Base-by-base conservation (phyloP, 1,284 basidiomycete species). In the Cutaneotrichosporon dermatis region DNA sequence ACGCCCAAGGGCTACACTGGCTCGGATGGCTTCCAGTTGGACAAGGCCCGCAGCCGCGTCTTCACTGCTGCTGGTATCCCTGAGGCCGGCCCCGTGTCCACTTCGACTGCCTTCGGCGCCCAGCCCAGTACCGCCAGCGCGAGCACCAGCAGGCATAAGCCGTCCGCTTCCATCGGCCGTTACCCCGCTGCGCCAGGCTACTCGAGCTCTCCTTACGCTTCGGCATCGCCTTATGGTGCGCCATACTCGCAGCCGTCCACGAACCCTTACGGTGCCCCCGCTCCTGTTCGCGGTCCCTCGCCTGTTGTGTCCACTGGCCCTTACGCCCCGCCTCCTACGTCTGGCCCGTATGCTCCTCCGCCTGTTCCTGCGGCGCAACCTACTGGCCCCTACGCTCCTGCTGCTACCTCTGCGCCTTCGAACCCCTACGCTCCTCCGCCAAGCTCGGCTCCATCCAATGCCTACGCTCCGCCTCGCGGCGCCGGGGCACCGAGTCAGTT, bases 1-100 rank as follows among this genome's bases (percentile, higher is more conserved):
- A 92, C 88, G 1, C 95, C 96, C 1, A 70, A 80, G 12, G 87
- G 87, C 60, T 98, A 96, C 77, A 83, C 84, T 46, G 87, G 87
- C 12, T 80, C 81, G 3, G 81, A 80, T 6, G 76, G 81, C 13
- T 75, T 77, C 12, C 64, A 80, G 46, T 82, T 88, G 65, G 81
- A 81, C 25, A 83, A 83, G 46, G 86, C 86, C 39, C 82, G 88
- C 60, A 85, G 82, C 58, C 80, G 65, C 63, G 73, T 67, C 66
- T 74, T 59, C 58, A 61, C 58, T 11, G 75, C 73, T 25, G 71
- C 72, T 5, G 72, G 69, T 7, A 45, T 67, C 12, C 40, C 54
- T 34, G 61, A 58, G 49, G 44, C 42, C 42, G 50, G 63, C 1
- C 44, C 58, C 7, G 56, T 51, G 6, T 57, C 63, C 37, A 57